Evolutionary conservation across 108 stramenopile species (phyloP).

Genomic region (Discostella stelligeroides): DNA sequence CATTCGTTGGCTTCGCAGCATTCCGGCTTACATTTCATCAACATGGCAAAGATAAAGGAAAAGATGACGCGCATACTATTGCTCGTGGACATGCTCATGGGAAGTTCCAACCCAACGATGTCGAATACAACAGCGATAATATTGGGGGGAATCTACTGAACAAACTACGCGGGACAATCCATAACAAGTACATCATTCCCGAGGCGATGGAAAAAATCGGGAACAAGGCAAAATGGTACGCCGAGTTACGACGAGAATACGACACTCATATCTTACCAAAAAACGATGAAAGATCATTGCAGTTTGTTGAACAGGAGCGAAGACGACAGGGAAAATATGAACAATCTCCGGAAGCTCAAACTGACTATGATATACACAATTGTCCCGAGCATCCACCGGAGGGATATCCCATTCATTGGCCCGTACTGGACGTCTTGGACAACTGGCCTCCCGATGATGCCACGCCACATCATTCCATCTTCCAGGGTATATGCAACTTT

Average conservation of each 20-base stretch:
- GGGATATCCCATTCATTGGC: slow-evolving; percentile 84
- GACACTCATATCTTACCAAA: slow-evolving; percentile 57
- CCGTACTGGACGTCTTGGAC: slow-evolving; percentile 66
- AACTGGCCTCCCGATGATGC: slow-evolving; percentile 76
- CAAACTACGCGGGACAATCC: slow-evolving; percentile 30
- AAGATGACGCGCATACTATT: background rate
- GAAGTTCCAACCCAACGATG: slow-evolving; percentile 9
- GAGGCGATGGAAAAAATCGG: slow-evolving; percentile 65
- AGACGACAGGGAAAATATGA: slow-evolving; percentile 21
- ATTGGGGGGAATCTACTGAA: slow-evolving; percentile 11
- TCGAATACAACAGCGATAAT: slow-evolving; percentile 8
- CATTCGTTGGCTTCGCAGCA: slow-evolving; percentile 17
- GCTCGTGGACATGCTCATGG: background rate
- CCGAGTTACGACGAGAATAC: slow-evolving; percentile 53
- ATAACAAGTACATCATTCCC: slow-evolving; percentile 56
- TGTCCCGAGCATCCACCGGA: slow-evolving; percentile 77
- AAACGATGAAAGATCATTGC: slow-evolving; percentile 42
- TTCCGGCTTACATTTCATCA: slow-evolving; percentile 13
- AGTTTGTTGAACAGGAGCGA: slow-evolving; percentile 22
- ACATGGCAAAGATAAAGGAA: background rate
- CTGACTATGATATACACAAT: slow-evolving; percentile 67
- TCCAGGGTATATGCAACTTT: slow-evolving; percentile 84
- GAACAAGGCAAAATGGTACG: slow-evolving; percentile 60
- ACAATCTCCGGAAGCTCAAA: slow-evolving; percentile 22
- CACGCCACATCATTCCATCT: slow-evolving; percentile 39